Evolutionary conservation across 2,329 filamentous ascomycete species (phyloP).

Genomic region (Tolypocladium album): DNA sequence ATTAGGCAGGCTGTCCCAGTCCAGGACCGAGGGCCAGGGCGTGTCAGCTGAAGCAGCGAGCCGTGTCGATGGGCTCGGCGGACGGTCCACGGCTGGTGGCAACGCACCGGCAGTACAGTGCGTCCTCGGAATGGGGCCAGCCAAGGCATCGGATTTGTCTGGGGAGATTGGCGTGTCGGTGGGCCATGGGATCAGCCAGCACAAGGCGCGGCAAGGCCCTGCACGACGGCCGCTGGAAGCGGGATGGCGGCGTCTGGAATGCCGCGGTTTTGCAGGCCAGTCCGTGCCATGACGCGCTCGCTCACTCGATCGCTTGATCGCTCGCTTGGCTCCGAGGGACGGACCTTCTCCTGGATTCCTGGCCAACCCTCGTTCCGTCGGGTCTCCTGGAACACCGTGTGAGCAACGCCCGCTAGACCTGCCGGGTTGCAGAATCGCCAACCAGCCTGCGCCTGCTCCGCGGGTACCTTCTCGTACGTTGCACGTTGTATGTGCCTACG

Average conservation of each 20-base stretch:
- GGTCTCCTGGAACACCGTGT: background rate
- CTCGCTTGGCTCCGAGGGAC: background rate
- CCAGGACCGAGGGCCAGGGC: background rate
- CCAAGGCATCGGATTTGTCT: background rate
- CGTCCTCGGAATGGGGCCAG: background rate
- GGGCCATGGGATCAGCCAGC: background rate
- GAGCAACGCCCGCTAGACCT: background rate
- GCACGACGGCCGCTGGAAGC: background rate
- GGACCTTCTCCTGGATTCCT: background rate
- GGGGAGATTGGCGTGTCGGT: background rate
- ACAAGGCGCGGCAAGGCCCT: background rate
- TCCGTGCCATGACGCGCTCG: background rate
- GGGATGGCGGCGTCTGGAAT: background rate
- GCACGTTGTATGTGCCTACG: too few relatives aligned
- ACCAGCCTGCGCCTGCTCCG: background rate
- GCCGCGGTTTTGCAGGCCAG: background rate
- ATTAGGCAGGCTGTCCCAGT: slow-evolving; percentile 7
- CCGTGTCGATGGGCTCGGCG: slow-evolving; percentile 11
- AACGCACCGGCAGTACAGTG: slow-evolving; percentile 15
- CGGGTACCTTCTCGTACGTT: too few relatives aligned
- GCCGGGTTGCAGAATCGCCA: background rate
- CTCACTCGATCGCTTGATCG: background rate
- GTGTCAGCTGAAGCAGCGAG: slow-evolving; percentile 7
- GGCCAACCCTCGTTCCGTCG: background rate
- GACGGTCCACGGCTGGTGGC: slow-evolving; percentile 7